Base-by-base conservation (phyloP, 2,329 filamentous ascomycete genomes). In the Cryphonectria japonica region DNA sequence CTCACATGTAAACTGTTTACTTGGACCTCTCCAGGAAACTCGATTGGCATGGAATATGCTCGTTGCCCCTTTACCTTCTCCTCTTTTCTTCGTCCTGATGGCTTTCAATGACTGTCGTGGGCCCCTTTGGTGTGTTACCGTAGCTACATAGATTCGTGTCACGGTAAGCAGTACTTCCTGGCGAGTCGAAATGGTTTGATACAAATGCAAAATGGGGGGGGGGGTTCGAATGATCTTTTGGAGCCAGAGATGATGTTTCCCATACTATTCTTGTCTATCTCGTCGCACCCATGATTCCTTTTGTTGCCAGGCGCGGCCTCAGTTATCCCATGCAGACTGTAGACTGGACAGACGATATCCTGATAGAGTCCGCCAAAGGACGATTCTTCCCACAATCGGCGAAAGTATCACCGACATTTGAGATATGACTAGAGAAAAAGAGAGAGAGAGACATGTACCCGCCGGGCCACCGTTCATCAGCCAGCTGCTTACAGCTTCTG, bases 401-500 rank as follows among this genome's bases (percentile, higher is more conserved):
- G 8, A 29, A 29, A 32, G n/a, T 32, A 29, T 57, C 52, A 16
- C 13, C 52, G 1, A 14, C 19, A 52, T 57, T 29, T 29, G 13
- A 8, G 43, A 22, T 19, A 50, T 22, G 19, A 50, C 43, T 4
- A 50, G 16, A 50, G 16, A 50, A 1, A 22, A 6, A 22, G 5
- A 50, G 43, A 50, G 19, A 22, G 37, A 39, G 37, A 52, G 22
- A 52, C 3, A 29, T 3, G 52, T 16, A 29, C 39, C 19, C 19
- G n/a, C n/a, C 37, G 22, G 3, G 8, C 37, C 41, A 19, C 26
- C n/a, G 4, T 22, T 32, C 8, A 13, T 26, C 63, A 16, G 26
- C 66, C 65, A 74, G 69, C 69, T 68, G 72, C 76, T 90, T 94
- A 98, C 85, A 95, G 86, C 88, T 97, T 97, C 88, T 94, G 91